Percentiles rank a stretch among this genome's conserved stretches.
phyloP scores from a whole-genome alignment of 2,329 filamentous ascomycete species.

The Trichoderma sp. region DNA sequence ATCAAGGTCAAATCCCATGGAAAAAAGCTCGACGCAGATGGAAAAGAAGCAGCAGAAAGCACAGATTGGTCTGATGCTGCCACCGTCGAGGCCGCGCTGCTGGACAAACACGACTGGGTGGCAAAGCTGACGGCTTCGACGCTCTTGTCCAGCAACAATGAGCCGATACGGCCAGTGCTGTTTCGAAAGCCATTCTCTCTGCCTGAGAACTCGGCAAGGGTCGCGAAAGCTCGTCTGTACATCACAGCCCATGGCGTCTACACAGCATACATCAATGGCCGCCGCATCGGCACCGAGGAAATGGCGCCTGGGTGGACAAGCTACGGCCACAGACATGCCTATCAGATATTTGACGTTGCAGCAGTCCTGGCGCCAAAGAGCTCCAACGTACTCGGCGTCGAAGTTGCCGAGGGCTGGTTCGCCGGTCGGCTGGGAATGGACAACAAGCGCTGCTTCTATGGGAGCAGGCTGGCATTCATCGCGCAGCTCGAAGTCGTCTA shows the following conservation, averaged over 20 bases:
- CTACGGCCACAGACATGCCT: conserved; percentile 53
- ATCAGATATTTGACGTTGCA: conserved; percentile 55
- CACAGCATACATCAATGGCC: conserved; percentile 50
- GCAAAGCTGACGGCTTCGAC: not conserved
- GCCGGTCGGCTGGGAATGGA: conserved; percentile 39
- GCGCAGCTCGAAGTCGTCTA: conserved; percentile 43
- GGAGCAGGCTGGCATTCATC: conserved; percentile 43
- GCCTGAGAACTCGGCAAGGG: not conserved
- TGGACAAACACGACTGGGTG: not conserved
- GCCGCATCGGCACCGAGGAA: conserved; percentile 42
- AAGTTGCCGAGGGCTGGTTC: conserved; percentile 55
- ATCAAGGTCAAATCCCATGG: not conserved
- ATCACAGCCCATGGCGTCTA: conserved; percentile 51
- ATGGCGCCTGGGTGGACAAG: conserved; percentile 56
- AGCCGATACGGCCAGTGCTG: not conserved
- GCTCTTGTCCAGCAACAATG: not conserved
- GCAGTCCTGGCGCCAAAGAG: conserved; percentile 40
- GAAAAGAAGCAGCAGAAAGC: not conserved
- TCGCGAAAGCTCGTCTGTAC: conserved; percentile 45
- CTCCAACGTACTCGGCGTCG: conserved; percentile 43
- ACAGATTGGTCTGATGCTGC: not conserved
- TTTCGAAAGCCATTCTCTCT: not conserved
- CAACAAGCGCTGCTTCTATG: conserved; percentile 39
- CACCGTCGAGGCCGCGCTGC: not conserved
- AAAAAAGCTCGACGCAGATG: not conserved